A percentile compares a stretch with the other conserved stretches of the same genome.
Conservation (phyloP, 2,329 filamentous ascomycete species). For the Colletotrichum sp. region DNA sequence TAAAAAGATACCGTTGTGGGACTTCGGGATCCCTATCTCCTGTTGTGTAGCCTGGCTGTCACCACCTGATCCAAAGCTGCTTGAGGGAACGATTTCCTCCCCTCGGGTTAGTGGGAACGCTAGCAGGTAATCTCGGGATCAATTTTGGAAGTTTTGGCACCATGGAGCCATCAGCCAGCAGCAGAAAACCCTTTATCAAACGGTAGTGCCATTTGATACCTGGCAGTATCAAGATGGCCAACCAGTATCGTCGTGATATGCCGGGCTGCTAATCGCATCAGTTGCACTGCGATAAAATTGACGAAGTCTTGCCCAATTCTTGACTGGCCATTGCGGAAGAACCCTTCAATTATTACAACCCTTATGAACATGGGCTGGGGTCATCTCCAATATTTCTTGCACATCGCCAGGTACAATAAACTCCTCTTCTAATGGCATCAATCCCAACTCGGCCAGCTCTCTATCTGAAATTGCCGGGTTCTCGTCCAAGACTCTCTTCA, state of each 20-base stretch:
- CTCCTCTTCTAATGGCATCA: conserved; percentile 50
- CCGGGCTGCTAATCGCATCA: rapidly evolving
- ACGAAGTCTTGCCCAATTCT: background rate
- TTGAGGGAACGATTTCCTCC: background rate
- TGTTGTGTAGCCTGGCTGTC: background rate
- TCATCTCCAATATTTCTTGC: conserved; percentile 35
- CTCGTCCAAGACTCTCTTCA: conserved; percentile 52
- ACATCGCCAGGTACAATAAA: conserved; percentile 46
- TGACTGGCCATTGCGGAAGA: background rate
- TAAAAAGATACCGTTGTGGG: background rate
- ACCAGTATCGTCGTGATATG: background rate
- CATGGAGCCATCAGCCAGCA: background rate
- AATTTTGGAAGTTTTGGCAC: background rate
- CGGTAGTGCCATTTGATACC: background rate
- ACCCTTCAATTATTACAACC: too few species aligned
- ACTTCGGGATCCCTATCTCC: background rate
- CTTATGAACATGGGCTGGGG: background rate
- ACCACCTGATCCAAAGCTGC: background rate
- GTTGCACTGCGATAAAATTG: rapidly evolving
- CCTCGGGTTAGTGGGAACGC: rapidly evolving
- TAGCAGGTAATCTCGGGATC: background rate
- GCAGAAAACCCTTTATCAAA: background rate
- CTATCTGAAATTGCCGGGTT: conserved; percentile 34
- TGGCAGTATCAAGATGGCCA: background rate
- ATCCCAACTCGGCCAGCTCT: conserved; percentile 39